Evolutionary conservation across 2,329 filamentous ascomycete genomes (phyloP).

Genomic region (Exophiala phaeomuriformis): DNA sequence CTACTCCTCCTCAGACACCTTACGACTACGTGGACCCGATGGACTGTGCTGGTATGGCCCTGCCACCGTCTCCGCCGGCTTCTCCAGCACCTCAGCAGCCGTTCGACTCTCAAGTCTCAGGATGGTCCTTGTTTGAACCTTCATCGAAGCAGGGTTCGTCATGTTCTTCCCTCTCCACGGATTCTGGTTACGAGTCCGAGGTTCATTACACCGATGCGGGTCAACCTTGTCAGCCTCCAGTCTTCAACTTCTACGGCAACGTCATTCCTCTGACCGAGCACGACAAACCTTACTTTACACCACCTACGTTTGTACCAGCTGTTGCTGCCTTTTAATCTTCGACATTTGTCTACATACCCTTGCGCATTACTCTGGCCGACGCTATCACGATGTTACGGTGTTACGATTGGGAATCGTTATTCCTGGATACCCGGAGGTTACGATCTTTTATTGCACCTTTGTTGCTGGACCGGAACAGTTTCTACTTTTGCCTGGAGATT

Average conservation of each 20-base stretch:
- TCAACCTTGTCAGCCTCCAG: constrained; percentile 12
- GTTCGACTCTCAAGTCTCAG: constrained; percentile 21
- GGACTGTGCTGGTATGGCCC: constrained; percentile 33
- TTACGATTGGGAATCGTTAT: constrained; percentile 9
- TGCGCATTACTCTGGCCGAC: constrained; percentile 15
- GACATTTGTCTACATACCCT: constrained; percentile 13
- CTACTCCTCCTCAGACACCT: constrained; percentile 32
- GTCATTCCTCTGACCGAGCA: constrained; percentile 24
- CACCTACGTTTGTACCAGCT: constrained; percentile 15
- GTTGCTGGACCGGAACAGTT: background rate
- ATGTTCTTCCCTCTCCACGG: constrained; percentile 25
- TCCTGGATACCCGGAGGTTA: constrained; percentile 18
- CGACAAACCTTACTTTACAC: constrained; percentile 22
- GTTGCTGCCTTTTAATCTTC: constrained; percentile 25
- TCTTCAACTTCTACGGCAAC: constrained; percentile 28
- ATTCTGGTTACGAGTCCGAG: constrained; percentile 28
- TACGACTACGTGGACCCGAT: constrained; percentile 32
- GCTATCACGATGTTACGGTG: constrained; percentile 20
- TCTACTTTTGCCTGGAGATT: background rate
- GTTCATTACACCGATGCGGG: constrained; percentile 17
- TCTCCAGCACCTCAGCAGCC: constrained; percentile 19
- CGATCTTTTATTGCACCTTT: background rate
- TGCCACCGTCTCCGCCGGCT: constrained; percentile 33
- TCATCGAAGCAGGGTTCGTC: constrained; percentile 26
- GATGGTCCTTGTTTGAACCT: constrained; percentile 25